phyloP scores from a whole-genome alignment of 164 flowering plant species.

The Akebia trifoliata region DNA sequence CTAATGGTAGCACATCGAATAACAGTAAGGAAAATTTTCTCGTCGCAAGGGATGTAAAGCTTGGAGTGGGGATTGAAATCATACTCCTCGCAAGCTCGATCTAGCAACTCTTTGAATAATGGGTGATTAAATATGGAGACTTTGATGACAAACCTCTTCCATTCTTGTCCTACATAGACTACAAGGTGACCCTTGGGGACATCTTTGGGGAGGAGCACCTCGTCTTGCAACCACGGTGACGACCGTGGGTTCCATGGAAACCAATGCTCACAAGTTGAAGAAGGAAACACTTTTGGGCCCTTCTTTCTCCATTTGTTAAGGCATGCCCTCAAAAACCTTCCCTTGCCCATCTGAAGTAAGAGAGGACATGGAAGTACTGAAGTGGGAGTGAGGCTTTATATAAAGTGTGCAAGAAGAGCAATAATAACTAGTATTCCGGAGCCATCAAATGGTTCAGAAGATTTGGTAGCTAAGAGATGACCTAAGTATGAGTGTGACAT shows the following conservation, averaged over 20 bases:
- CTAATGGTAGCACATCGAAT: slow-evolving; percentile 46
- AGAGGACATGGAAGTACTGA: slow-evolving; percentile 13
- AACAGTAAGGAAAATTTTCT: slow-evolving; percentile 51
- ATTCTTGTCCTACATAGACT: slow-evolving; percentile 69
- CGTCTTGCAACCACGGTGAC: slow-evolving; percentile 34
- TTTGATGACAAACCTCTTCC: slow-evolving; percentile 67
- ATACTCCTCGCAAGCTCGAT: slow-evolving; percentile 71
- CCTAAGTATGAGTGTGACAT: slow-evolving; percentile 16
- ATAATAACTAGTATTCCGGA: slow-evolving; percentile 12
- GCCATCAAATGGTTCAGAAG: slow-evolving; percentile 34
- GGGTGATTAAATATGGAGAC: slow-evolving; percentile 64
- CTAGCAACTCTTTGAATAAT: slow-evolving; percentile 64
- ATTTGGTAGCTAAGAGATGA: slow-evolving; percentile 28
- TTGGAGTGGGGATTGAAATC: slow-evolving; percentile 49
- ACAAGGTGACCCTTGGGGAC: slow-evolving; percentile 92
- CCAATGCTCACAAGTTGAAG: slow-evolving; percentile 38
- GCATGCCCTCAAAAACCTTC: slow-evolving; percentile 36
- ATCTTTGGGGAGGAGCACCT: slow-evolving; percentile 51
- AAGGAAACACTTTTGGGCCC: slow-evolving; percentile 35
- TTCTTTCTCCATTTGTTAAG: slow-evolving; percentile 48
- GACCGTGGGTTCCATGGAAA: slow-evolving; percentile 24
- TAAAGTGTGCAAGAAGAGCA: slow-evolving; percentile 11
- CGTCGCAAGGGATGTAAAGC: slow-evolving; percentile 81
- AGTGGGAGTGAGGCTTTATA: slow-evolving; percentile 29
- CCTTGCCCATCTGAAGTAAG: slow-evolving; percentile 26